A percentile compares a stretch with the other conserved stretches of the same genome.
These are phyloP conservation scores for Nitzschia putrida DNA, from an alignment of 108 stramenopile species.

Conservation along the genomic window DNA sequence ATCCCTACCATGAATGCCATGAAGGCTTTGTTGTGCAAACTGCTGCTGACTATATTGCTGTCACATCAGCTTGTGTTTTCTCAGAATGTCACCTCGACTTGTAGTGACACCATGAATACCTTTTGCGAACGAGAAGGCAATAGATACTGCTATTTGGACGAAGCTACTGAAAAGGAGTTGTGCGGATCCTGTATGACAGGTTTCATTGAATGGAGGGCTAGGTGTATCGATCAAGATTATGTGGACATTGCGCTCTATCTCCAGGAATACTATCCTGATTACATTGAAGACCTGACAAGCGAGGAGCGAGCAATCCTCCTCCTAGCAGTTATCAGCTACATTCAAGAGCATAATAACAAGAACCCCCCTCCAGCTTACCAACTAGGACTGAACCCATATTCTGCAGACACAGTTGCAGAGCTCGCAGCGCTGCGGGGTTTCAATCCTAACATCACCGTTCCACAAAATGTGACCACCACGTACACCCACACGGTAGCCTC, in stretches of 20 bases:
- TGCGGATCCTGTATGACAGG: slow-evolving; percentile 13
- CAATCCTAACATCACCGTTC: neutral
- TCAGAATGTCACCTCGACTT: neutral
- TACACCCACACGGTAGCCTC: neutral
- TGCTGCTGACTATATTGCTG: neutral
- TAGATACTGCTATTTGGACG: slow-evolving; percentile 7
- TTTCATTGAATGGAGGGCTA: slow-evolving; percentile 12
- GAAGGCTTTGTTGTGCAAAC: neutral
- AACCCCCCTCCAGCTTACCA: slow-evolving; percentile 21
- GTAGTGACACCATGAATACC: neutral
- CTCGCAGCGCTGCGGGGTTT: slow-evolving; percentile 5
- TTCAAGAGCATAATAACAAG: slow-evolving; percentile 22
- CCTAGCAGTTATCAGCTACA: slow-evolving; percentile 11
- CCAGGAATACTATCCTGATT: slow-evolving; percentile 8
- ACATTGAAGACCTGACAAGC: neutral
- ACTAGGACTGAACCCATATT: slow-evolving; percentile 35
- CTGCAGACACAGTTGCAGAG: slow-evolving; percentile 36
- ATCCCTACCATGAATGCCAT: too few species aligned
- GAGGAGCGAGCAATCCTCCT: slow-evolving; percentile 27
- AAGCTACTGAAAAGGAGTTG: neutral
- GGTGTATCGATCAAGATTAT: slow-evolving; percentile 16
- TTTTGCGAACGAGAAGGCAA: slow-evolving; percentile 17
- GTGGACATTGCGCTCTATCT: slow-evolving; percentile 14
- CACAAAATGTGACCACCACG: neutral
- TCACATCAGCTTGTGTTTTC: neutral